A percentile compares a stretch with the other conserved stretches of the same genome.
phyloP scores from a whole-genome alignment of 805 yeast species.

The Ogataea polymorpha region DNA sequence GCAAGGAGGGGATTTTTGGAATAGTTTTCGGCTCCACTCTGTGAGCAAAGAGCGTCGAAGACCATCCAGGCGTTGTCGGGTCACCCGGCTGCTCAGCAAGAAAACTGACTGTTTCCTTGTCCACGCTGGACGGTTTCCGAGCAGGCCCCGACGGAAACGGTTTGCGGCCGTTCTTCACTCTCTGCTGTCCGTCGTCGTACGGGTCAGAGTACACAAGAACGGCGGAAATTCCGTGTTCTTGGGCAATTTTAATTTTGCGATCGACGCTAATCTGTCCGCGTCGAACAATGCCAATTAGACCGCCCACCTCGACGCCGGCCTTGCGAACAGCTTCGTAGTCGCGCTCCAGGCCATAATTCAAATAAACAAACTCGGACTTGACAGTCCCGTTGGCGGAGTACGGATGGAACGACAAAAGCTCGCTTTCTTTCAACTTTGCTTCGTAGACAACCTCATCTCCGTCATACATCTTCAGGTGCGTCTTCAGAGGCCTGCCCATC shows the following conservation, averaged over 20 bases:
- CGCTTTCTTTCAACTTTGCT: slow-evolving; percentile 50
- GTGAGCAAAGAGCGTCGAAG: slow-evolving; percentile 45
- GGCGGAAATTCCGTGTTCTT: slow-evolving; percentile 58
- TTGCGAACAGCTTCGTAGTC: slow-evolving; percentile 47
- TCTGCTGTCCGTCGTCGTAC: slow-evolving; percentile 55
- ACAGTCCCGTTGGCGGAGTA: slow-evolving; percentile 65
- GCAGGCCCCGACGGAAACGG: slow-evolving; percentile 67
- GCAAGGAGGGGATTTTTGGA: slow-evolving; percentile 54
- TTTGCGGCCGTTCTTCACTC: slow-evolving; percentile 51
- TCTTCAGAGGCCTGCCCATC: slow-evolving; percentile 50
- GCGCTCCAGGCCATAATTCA: slow-evolving; percentile 54
- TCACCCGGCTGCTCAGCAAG: slow-evolving; percentile 67
- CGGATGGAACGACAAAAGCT: slow-evolving; percentile 47
- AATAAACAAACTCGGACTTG: slow-evolving; percentile 52
- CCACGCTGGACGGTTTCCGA: slow-evolving; percentile 57
- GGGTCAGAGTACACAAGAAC: slow-evolving; percentile 58
- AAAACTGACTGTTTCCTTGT: slow-evolving; percentile 58
- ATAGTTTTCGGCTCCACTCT: slow-evolving; percentile 40
- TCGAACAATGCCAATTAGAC: slow-evolving; percentile 59
- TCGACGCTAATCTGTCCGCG: slow-evolving; percentile 51
- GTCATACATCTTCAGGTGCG: slow-evolving; percentile 37
- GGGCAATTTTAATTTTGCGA: slow-evolving; percentile 58
- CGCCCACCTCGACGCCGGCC: slow-evolving; percentile 42
- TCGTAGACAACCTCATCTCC: slow-evolving; percentile 38
- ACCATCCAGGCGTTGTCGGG: slow-evolving; percentile 74